These are phyloP conservation scores for Venturia oleaginea DNA, from an alignment of 2,329 filamentous ascomycete genomes.

Conservation along the genomic window DNA sequence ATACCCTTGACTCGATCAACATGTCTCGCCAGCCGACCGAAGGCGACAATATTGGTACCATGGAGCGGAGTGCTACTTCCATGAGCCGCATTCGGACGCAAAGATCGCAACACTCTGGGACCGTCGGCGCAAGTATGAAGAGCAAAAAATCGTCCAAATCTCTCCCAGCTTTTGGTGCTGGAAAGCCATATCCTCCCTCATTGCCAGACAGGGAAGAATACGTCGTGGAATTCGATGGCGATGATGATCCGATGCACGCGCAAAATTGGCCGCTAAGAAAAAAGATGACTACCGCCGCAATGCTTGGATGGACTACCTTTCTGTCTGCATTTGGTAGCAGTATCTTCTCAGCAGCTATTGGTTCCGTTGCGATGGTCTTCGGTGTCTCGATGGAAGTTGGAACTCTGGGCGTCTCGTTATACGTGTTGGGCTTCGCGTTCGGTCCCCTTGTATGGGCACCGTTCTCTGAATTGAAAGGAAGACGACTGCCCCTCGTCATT, in stretches of 20 bases:
- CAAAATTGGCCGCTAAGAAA: slow-evolving; percentile 78
- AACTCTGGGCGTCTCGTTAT: slow-evolving; percentile 29
- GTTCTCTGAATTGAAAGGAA: slow-evolving; percentile 44
- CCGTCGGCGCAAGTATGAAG: slow-evolving; percentile 50
- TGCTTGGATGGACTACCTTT: slow-evolving; percentile 66
- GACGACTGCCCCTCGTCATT: slow-evolving; percentile 39
- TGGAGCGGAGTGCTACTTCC: slow-evolving; percentile 26
- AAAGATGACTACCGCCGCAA: slow-evolving; percentile 61
- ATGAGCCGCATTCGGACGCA: slow-evolving; percentile 64
- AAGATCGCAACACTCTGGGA: slow-evolving; percentile 59
- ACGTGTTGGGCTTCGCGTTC: slow-evolving; percentile 33
- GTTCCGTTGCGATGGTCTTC: slow-evolving; percentile 20
- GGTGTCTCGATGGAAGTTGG: slow-evolving; percentile 22
- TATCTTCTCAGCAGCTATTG: slow-evolving; percentile 33
- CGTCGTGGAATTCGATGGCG: slow-evolving; percentile 74
- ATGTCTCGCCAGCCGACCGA: slow-evolving; percentile 5
- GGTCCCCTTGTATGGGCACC: slow-evolving; percentile 17
- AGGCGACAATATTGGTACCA: background rate
- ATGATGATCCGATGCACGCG: slow-evolving; percentile 72
- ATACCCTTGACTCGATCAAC: background rate
- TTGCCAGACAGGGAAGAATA: slow-evolving; percentile 66
- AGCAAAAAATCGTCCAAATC: slow-evolving; percentile 42
- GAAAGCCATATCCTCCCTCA: slow-evolving; percentile 64
- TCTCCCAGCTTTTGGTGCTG: slow-evolving; percentile 60
- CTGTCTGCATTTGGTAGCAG: slow-evolving; percentile 55